These are phyloP conservation scores for Pseudogymnoascus sp. DNA, from an alignment of 2,329 filamentous ascomycete genomes.

Conservation along the genomic window DNA sequence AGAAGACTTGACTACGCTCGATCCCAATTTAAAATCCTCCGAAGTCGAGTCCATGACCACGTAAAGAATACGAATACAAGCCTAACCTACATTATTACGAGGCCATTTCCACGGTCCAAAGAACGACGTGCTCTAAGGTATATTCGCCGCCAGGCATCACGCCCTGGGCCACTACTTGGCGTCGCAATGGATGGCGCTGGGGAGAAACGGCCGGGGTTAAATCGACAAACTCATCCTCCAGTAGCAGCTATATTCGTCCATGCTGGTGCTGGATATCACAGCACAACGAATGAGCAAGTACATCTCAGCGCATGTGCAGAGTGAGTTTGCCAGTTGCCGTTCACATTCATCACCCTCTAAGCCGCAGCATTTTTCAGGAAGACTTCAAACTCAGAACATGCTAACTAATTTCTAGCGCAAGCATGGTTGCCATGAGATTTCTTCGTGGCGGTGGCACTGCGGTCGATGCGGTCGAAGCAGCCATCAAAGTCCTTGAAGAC, in stretches of 20 bases:
- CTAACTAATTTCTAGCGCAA: conserved; percentile 50
- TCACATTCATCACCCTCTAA: background rate
- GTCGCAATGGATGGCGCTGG: conserved; percentile 23
- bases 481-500: conserved; percentile 82
- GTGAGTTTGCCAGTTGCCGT: conserved; percentile 46
- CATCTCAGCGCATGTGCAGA: conserved; percentile 83
- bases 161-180: background rate
- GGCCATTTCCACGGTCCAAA: background rate
- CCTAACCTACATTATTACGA: background rate
- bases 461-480: conserved; percentile 81
- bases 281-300: conserved; percentile 70
- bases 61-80: background rate
- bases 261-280: conserved; percentile 92
- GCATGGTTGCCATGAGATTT: conserved; percentile 73
- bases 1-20: background rate
- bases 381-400: conserved; percentile 7
- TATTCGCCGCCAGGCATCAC: background rate
- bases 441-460: conserved; percentile 71
- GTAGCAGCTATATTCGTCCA: conserved; percentile 85
- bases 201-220: conserved; percentile 17
- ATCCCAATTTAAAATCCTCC: background rate
- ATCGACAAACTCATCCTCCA: conserved; percentile 9
- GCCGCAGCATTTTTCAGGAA: conserved; percentile 10
- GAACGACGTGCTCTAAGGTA: background rate
- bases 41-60: background rate